phyloP scores from a whole-genome alignment of 2,329 filamentous ascomycete species.

The Talaromyces sp. region DNA sequence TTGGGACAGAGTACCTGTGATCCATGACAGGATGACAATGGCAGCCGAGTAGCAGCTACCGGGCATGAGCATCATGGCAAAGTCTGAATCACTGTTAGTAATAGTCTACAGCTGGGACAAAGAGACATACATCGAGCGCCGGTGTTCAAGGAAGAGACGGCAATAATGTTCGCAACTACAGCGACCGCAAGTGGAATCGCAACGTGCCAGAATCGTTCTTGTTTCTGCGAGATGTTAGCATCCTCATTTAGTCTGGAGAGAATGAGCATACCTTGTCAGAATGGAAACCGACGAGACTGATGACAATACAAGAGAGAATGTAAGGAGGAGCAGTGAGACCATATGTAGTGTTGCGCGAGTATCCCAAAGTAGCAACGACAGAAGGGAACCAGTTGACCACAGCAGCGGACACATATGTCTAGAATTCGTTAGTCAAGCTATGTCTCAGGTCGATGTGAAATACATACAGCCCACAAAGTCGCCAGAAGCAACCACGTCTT shows the following conservation, averaged over 20 bases:
- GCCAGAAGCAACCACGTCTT: conserved; percentile 42
- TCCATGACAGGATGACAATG: conserved; percentile 23
- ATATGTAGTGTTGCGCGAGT: conserved; percentile 47
- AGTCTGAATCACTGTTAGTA: conserved; percentile 22
- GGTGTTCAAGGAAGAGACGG: conserved; percentile 31
- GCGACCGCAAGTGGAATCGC: conserved; percentile 29
- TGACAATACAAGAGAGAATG: conserved; percentile 32
- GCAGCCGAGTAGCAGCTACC: conserved; percentile 22
- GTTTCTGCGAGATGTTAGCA: conserved; percentile 19
- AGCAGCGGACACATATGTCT: conserved; percentile 44
- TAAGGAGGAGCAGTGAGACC: conserved; percentile 44
- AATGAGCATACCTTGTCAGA: conserved; percentile 26
- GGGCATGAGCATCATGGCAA: conserved; percentile 35
- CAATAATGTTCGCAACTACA: conserved; percentile 32
- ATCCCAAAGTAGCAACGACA: conserved; percentile 47
- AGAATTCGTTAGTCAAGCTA: conserved; percentile 26
- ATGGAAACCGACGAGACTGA: conserved; percentile 34
- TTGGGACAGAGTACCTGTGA: conserved; percentile 21
- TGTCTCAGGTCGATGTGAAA: neutral
- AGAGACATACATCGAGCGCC: conserved; percentile 27
- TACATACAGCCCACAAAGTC: conserved; percentile 29
- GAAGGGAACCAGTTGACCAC: conserved; percentile 48
- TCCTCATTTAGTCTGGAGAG: neutral
- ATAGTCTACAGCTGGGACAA: neutral
- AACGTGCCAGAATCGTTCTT: conserved; percentile 32